Evolutionary conservation across 164 flowering plant genomes (phyloP).

Genomic region (Tetrastigma voinierianum): DNA sequence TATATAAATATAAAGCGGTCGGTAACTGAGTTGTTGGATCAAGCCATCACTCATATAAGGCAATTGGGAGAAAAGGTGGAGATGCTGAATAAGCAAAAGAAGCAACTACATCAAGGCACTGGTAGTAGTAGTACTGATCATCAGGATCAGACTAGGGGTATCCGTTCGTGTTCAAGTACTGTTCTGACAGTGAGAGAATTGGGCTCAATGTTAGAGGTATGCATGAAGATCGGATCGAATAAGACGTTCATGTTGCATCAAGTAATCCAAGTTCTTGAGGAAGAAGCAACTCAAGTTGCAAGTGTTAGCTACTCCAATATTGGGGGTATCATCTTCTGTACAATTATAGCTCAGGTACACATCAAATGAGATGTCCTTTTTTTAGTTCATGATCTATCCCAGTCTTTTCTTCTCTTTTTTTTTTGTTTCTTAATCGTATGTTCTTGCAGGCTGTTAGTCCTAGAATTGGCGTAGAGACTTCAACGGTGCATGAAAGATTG

Average conservation of each 20-base stretch:
- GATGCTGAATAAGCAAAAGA: no score
- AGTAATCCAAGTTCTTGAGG: constrained; percentile 12
- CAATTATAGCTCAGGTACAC: constrained; percentile 10
- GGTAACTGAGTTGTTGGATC: no score
- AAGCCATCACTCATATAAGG: no score
- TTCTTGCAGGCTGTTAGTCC: constrained; percentile 4
- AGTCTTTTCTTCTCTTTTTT: background rate
- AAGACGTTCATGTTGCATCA: constrained; percentile 11
- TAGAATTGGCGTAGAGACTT: constrained; percentile 11
- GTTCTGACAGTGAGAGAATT: background rate
- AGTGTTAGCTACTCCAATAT: background rate
- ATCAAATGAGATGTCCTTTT: background rate
- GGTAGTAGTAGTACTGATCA: no score
- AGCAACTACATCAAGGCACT: no score
- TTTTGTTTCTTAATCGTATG: background rate
- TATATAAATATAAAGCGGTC: no score
- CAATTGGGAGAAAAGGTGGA: no score
- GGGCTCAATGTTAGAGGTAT: constrained; percentile 1
- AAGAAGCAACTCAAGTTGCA: constrained; percentile 16
- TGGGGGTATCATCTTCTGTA: constrained; percentile 9
- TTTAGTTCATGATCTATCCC: no score
- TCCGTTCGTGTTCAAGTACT: no score
- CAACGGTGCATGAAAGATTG: constrained; percentile 12
- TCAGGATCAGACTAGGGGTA: no score
- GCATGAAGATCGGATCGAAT: constrained; percentile 1